Base-by-base conservation (phyloP, 441 rosid genomes). In the Isatis lusitanica region DNA sequence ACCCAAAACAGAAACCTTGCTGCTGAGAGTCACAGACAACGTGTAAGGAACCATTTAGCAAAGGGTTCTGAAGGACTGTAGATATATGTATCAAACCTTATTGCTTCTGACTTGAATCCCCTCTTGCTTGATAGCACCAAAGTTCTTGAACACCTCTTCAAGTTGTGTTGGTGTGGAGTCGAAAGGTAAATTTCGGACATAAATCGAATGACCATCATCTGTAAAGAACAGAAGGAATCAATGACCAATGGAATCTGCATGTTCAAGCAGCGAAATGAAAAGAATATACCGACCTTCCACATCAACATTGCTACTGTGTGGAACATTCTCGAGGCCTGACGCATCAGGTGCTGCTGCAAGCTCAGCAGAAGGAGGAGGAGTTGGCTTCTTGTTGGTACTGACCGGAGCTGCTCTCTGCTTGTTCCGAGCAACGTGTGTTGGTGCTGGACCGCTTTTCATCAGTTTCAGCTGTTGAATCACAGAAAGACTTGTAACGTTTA, bases 81-180 rank as follows among this genome's bases (percentile, higher is more conserved):
- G 51, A 67, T 39, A 55, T 47, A 30, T 66, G 77, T 58, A 73
- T 30, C 72, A 63, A 63, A 95, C 97, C 98, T 90, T 95, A 71
- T 85, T 85, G 77, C 93, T 90, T 81, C 99, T 82, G 83, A 95
- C 97, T 93, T 95, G 99, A 82, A 95, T 85, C 47, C 98, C 99
- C 36, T 84, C 78, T 15, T 70, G 85, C 83, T 87, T 95, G 51
- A 95, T 95, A 43, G 97, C 83, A 50, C 99, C 99, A 81, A 83
- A 93, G 58, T 57, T 85, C 81, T 83, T 84, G 75, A 95, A 95
- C 68, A 78, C 83, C 60, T 88, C 91, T 74, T 79, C 87, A 42
- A 95, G 98, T 75, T 86, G 93, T 31, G 80, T 76, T 61, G 83
- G 87, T 43, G 96, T 95, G 56, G 97, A 91, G 73, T 78, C 81